These are phyloP conservation scores for Pestalotiopsis sp. DNA, from an alignment of 2,329 filamentous ascomycete genomes.

Conservation along the genomic window DNA sequence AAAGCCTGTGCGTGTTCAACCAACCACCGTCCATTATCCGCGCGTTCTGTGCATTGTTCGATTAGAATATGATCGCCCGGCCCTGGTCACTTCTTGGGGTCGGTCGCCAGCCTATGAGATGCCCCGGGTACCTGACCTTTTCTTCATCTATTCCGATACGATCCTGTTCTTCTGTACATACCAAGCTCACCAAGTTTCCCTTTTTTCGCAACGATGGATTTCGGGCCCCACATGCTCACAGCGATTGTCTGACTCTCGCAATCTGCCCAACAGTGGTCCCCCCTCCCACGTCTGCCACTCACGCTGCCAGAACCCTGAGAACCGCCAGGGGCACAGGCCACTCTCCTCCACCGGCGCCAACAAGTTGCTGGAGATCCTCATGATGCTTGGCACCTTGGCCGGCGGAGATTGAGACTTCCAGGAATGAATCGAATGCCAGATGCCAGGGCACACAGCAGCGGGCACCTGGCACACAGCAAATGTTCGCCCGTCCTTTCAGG, in stretches of 20 bases:
- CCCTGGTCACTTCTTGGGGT: neutral
- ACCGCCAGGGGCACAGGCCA: neutral
- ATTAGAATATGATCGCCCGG: neutral
- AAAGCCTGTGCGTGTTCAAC: neutral
- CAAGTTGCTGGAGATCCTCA: slow-evolving; percentile 13
- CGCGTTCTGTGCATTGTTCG: neutral
- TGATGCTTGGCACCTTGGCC: slow-evolving; percentile 13
- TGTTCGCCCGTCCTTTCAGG: neutral
- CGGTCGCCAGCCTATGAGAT: slow-evolving; percentile 5
- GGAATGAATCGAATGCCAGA: neutral
- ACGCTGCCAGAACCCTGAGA: neutral
- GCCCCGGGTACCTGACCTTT: neutral
- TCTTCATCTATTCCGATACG: slow-evolving; percentile 1
- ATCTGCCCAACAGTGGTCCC: slow-evolving; percentile 8
- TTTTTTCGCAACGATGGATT: slow-evolving; percentile 1
- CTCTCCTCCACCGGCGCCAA: neutral
- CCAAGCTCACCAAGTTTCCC: neutral
- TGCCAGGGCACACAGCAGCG: neutral
- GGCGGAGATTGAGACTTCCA: slow-evolving; percentile 12
- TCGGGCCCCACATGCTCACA: neutral
- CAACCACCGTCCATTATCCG: neutral
- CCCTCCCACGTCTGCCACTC: neutral
- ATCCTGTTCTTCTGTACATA: neutral
- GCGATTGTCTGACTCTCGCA: slow-evolving; percentile 11
- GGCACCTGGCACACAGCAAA: neutral